These are phyloP conservation scores for Gillenia trifoliata DNA, from an alignment of 306 rosid genomes.

Conservation along the genomic window DNA sequence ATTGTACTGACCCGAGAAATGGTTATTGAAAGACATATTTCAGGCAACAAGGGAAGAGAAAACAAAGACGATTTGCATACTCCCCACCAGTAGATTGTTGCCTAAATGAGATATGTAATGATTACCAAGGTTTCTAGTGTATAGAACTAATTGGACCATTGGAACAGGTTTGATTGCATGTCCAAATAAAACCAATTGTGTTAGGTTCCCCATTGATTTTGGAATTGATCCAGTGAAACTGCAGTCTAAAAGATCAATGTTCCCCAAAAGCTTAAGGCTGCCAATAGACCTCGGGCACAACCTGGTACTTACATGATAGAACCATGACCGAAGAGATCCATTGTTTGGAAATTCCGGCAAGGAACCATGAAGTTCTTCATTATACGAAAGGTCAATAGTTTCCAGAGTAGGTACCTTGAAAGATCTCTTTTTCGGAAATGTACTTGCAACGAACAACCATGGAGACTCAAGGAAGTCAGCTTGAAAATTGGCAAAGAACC, in stretches of 20 bases:
- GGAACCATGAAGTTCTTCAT: not conserved
- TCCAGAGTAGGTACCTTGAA: conserved; percentile 1
- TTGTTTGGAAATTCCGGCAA: conserved; percentile 16
- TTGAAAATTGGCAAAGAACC: not conserved
- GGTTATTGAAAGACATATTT: not conserved
- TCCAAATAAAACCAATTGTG: conserved; percentile 8
- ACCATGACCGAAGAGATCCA: conserved; percentile 1
- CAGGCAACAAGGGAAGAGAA: conserved; percentile 10
- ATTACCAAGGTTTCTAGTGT: conserved; percentile 7
- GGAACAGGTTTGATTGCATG: not conserved
- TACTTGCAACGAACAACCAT: not conserved
- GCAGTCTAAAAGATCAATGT: not conserved
- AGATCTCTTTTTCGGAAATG: conserved; percentile 11
- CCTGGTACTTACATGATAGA: not conserved
- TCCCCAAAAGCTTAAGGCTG: conserved; percentile 4
- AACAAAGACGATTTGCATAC: conserved; percentile 16
- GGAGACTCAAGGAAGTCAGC: not conserved
- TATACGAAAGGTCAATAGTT: no score
- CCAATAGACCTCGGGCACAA: conserved; percentile 15
- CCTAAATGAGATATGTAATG: not conserved
- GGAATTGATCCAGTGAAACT: conserved; percentile 19
- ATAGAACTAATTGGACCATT: conserved; percentile 15
- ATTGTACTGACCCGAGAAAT: not conserved
- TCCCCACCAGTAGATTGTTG: conserved; percentile 15
- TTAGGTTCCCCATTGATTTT: not conserved